phyloP scores from a whole-genome alignment of 129 eudicot species.

The Arctium minus region DNA sequence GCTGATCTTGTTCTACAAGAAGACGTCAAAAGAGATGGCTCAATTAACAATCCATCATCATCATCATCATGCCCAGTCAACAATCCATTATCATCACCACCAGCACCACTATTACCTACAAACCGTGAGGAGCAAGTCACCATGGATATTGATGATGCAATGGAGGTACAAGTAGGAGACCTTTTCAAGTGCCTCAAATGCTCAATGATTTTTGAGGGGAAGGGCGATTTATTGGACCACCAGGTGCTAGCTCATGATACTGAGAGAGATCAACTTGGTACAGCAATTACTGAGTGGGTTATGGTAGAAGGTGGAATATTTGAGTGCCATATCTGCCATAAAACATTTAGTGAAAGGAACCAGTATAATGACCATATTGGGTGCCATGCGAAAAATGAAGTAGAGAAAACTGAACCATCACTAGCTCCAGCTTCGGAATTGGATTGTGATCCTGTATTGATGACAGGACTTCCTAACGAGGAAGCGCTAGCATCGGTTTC shows the following conservation, averaged over 20 bases:
- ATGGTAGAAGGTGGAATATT: constrained; percentile 39
- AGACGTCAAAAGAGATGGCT: constrained; percentile 25
- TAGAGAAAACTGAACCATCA: constrained; percentile 38
- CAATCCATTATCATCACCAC: not conserved
- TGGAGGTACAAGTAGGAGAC: constrained; percentile 32
- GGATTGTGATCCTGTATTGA: constrained; percentile 18
- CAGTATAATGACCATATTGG: constrained; percentile 47
- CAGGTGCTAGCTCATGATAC: constrained; percentile 35
- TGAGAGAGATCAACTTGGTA: constrained; percentile 33
- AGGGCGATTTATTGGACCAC: constrained; percentile 43
- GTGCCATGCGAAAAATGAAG: constrained; percentile 40
- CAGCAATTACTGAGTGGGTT: constrained; percentile 40
- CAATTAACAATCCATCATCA: constrained; percentile 27
- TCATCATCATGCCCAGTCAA: not conserved
- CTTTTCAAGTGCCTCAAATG: constrained; percentile 42
- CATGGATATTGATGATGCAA: constrained; percentile 15
- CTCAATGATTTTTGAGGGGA: constrained; percentile 29
- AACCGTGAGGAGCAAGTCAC: constrained; percentile 33
- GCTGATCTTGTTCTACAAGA: constrained; percentile 28
- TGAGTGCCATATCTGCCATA: constrained; percentile 53
- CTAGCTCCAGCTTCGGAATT: constrained; percentile 11
- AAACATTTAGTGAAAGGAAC: constrained; percentile 35
- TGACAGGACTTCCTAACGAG: not conserved
- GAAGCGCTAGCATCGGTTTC: constrained; percentile 10
- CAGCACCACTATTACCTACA: constrained; percentile 17